Base-by-base conservation (phyloP, 2,329 filamentous ascomycete species). In the Cordyceps sp. region DNA sequence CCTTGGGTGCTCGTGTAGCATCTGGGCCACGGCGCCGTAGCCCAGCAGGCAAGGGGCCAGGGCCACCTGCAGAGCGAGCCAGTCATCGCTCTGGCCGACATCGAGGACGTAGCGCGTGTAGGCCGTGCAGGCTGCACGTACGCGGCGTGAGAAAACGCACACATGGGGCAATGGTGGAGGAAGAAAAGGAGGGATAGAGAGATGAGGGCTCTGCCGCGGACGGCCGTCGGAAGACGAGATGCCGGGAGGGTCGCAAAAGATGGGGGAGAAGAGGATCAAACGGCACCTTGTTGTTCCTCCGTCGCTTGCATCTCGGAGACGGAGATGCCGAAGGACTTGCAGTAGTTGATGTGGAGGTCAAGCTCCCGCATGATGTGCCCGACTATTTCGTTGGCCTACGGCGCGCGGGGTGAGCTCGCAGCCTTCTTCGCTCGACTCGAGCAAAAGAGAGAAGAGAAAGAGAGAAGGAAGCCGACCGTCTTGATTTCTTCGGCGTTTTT, bases 51-150 rank as follows among this genome's bases (percentile, higher is more conserved):
- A 94, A 0, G 88, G 85, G 12, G 86, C 74, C 33, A 94, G 64
- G 5, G 83, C 77, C 38, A 94, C 62, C 46, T 93, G 84, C 9
- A 96, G 66, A 4, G 77, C 85, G 28, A 94, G 64, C 75, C 78
- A 92, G 57, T 93, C 85, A 48, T 90, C 74, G 2, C 79, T 84
- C 43, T 84, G 74, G 6, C 88, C 88, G 15, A 93, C 66, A 45
- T 96, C 88, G 33, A 94, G 73, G 18, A 93, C 78, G 51, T 88
- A 93, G 49, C 80, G 60, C 17, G 78, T 85, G 50, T 92, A 90
- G 27, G 82, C 81, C 8, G 76, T 82, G 46, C 78, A 85, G n/a
- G 79, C 78, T 66, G 42, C 28, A 5, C 19, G 19, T 20, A 20
- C 12, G n/a, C 21, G 12, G 21, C 10, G 18, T 4, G 12, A 15